A percentile compares a stretch with the other conserved stretches of the same genome.
Conservation (phyloP, 805 yeast species). For the Candida maris region DNA sequence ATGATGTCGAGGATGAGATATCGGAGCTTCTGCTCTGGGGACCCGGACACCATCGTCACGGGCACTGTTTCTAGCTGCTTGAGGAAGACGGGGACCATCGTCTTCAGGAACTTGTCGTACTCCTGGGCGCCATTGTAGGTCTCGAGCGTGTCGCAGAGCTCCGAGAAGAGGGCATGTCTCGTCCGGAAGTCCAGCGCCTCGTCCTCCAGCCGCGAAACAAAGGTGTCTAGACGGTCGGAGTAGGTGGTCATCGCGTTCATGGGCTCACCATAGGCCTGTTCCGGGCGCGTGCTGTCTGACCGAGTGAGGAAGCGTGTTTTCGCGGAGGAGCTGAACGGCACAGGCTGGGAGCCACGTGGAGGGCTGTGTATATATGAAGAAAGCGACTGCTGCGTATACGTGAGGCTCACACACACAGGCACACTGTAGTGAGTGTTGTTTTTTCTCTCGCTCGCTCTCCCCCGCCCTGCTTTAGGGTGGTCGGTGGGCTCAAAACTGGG, state of each 20-base stretch:
- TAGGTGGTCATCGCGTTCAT: constrained; percentile 10
- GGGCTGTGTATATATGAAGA: too few relatives aligned
- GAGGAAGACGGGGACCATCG: constrained; percentile 67
- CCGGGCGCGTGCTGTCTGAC: too few relatives aligned
- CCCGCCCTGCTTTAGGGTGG: too few relatives aligned
- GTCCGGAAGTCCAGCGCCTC: constrained; percentile 54
- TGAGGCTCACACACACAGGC: too few relatives aligned
- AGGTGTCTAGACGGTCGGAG: constrained; percentile 54
- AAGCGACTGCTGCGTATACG: too few relatives aligned
- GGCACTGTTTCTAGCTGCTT: constrained; percentile 64
- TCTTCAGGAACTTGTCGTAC: constrained; percentile 69
- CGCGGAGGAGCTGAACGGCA: too few relatives aligned
- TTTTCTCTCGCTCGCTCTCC: too few relatives aligned
- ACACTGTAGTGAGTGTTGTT: too few relatives aligned
- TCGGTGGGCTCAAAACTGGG: too few relatives aligned
- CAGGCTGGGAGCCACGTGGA: too few relatives aligned
- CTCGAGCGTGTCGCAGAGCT: constrained; percentile 83
- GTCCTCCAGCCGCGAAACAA: constrained; percentile 58
- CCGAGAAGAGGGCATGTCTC: constrained; percentile 69
- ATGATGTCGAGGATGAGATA: constrained; percentile 73
- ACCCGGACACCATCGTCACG: constrained; percentile 58
- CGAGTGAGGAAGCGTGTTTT: too few relatives aligned
- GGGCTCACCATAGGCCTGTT: too few relatives aligned
- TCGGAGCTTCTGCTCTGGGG: constrained; percentile 76
- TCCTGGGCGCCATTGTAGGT: constrained; percentile 78